A percentile compares a stretch with the other conserved stretches of the same genome.
These are phyloP conservation scores for Discostella stelligeroides DNA, from an alignment of 108 stramenopile species.

Conservation along the genomic window DNA sequence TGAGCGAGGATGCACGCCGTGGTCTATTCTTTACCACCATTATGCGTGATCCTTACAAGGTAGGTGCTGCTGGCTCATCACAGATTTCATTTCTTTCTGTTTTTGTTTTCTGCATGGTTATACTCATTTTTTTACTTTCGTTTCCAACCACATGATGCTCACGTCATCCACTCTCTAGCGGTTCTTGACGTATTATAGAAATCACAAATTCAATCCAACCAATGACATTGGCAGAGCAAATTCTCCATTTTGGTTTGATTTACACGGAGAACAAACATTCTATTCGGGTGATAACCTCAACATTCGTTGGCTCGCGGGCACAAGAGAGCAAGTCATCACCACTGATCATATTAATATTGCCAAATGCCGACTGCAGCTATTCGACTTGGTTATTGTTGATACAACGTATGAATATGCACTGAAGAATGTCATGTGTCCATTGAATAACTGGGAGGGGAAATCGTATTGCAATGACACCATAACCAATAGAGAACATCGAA, in stretches of 20 bases:
- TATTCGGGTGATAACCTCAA: conserved; percentile 45
- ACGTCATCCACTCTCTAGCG: not conserved
- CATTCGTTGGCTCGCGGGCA: conserved; percentile 40
- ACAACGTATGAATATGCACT: conserved; percentile 34
- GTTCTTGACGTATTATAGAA: conserved; percentile 25
- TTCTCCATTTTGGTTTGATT: conserved; percentile 37
- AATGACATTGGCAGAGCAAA: not conserved
- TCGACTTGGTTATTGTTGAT: conserved; percentile 48
- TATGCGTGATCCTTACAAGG: conserved; percentile 38
- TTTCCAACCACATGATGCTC: no score
- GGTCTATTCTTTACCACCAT: conserved; percentile 48
- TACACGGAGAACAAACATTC: conserved; percentile 8
- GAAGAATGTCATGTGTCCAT: conserved; percentile 39
- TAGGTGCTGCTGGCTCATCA: no score
- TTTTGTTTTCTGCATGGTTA: no score
- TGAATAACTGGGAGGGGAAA: conserved; percentile 32
- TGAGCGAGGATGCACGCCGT: conserved; percentile 31
- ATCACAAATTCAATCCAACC: not conserved
- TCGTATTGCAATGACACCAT: not conserved
- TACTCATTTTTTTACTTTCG: no score
- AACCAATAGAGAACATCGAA: not conserved
- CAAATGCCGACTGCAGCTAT: conserved; percentile 51
- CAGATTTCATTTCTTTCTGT: no score
- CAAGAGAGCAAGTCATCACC: conserved; percentile 20
- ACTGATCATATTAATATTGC: conserved; percentile 48